phyloP scores from a whole-genome alignment of 2,329 filamentous ascomycete genomes.

The Zymoseptoria crescenta region DNA sequence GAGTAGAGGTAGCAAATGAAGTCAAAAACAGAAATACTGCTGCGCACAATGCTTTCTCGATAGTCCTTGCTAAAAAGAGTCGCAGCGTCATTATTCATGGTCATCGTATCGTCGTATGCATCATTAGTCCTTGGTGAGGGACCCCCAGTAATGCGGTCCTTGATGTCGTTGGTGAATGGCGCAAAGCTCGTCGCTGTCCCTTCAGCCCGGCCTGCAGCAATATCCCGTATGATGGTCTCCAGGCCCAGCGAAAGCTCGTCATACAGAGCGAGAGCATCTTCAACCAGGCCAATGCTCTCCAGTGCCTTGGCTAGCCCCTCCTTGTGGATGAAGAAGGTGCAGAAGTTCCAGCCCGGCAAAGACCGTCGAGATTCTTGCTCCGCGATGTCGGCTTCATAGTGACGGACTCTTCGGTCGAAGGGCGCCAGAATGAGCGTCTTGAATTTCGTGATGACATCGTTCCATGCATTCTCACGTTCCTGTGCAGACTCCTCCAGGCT shows the following conservation, averaged over 20 bases:
- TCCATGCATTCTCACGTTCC: constrained; percentile 75
- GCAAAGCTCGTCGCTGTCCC: constrained; percentile 67
- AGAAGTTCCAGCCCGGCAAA: constrained; percentile 96
- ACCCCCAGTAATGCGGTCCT: constrained; percentile 19
- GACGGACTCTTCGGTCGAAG: constrained; percentile 81
- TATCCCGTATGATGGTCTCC: constrained; percentile 72
- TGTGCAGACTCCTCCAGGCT: constrained; percentile 63
- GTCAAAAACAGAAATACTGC: constrained; percentile 93
- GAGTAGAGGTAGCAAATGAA: constrained; percentile 92
- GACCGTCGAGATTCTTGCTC: constrained; percentile 83
- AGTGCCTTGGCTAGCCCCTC: constrained; percentile 90
- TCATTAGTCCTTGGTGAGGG: constrained; percentile 12
- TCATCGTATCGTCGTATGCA: constrained; percentile 7
- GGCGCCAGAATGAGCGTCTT: constrained; percentile 80
- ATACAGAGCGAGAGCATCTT: constrained; percentile 90
- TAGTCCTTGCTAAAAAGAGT: constrained; percentile 60
- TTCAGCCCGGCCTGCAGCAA: constrained; percentile 52
- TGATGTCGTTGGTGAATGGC: constrained; percentile 63
- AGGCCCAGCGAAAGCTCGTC: constrained; percentile 86
- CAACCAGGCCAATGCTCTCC: constrained; percentile 89
- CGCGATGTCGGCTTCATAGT: constrained; percentile 95
- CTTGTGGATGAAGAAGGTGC: constrained; percentile 96
- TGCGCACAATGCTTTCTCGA: constrained; percentile 82
- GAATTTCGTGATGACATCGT: constrained; percentile 75
- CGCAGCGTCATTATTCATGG: constrained; percentile 10